Evolutionary conservation across 2,329 filamentous ascomycete genomes (phyloP).

Genomic region (Decorospora gaudefroyi): DNA sequence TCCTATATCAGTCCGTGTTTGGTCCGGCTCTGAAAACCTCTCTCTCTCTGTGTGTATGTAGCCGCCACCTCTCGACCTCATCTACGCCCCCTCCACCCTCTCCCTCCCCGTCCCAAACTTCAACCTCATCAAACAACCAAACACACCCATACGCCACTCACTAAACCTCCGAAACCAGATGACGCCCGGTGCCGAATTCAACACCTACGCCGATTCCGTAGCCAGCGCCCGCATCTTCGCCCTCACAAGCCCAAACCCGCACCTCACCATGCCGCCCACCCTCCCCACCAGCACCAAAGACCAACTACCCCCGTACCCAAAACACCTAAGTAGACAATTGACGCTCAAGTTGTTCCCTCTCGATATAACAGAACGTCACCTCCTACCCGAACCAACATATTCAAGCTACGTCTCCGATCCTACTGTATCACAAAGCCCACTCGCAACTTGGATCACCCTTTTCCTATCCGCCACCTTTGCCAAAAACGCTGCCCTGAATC

Average conservation of each 20-base stretch:
- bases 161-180: conserved; percentile 54
- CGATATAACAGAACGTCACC: conserved; percentile 54
- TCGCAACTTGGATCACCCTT: conserved; percentile 53
- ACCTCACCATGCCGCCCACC: conserved; percentile 75
- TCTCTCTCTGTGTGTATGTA: conserved; percentile 16
- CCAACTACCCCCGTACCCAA: conserved; percentile 48
- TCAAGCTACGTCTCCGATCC: conserved; percentile 36
- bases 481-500: conserved; percentile 51
- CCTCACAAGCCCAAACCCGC: conserved; percentile 62
- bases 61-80: conserved; percentile 28
- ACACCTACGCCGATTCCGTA: conserved; percentile 79
- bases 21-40: conserved; percentile 1
- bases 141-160: conserved; percentile 36
- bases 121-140: conserved; percentile 47
- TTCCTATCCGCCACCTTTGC: conserved; percentile 54
- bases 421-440: conserved; percentile 27
- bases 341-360: conserved; percentile 55
- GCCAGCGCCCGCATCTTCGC: conserved; percentile 56
- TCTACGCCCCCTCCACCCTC: conserved; percentile 23
- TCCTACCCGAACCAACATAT: conserved; percentile 50
- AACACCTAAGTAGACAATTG: conserved; percentile 48
- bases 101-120: conserved; percentile 42
- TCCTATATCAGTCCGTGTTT: neutral
- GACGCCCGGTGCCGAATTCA: conserved; percentile 88
- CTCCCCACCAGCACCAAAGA: conserved; percentile 53